Percentiles rank a stretch among this genome's conserved stretches.
These are phyloP conservation scores for Rhizophora mangle DNA, from an alignment of 345 rosid species.

Conservation along the genomic window DNA sequence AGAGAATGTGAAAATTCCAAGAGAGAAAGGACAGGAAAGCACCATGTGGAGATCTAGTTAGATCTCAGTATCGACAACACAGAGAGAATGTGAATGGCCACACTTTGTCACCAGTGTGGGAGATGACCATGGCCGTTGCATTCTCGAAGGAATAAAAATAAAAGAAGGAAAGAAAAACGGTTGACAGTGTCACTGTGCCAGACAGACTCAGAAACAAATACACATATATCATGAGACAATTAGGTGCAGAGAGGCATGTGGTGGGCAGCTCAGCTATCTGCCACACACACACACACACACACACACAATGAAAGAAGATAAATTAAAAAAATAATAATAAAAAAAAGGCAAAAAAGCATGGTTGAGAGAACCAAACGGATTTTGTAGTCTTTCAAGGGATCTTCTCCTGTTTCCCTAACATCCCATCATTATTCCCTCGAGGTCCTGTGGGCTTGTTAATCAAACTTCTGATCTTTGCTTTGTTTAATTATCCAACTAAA, in stretches of 20 bases:
- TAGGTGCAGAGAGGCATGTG: slow-evolving; percentile 49
- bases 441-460: slow-evolving; percentile 13
- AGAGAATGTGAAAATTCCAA: slow-evolving; percentile 58
- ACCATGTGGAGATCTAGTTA: slow-evolving; percentile 44
- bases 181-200: slow-evolving; percentile 14
- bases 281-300: not conserved
- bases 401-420: slow-evolving; percentile 44
- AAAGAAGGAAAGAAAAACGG: slow-evolving; percentile 11
- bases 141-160: not conserved
- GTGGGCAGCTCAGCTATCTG: slow-evolving; percentile 42
- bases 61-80: slow-evolving; percentile 31
- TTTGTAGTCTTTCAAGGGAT: slow-evolving; percentile 88
- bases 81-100: slow-evolving; percentile 26
- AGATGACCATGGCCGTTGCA: not conserved
- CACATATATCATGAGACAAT: not conserved
- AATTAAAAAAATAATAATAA: too few relatives aligned
- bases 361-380: slow-evolving; percentile 63
- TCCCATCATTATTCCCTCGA: slow-evolving; percentile 43
- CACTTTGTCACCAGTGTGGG: slow-evolving; percentile 42
- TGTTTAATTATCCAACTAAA: slow-evolving; percentile 2
- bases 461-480: slow-evolving; percentile 10
- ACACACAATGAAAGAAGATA: not conserved
- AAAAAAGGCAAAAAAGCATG: slow-evolving; percentile 28
- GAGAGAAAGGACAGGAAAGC: slow-evolving; percentile 62
- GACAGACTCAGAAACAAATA: not conserved